Base-by-base conservation (phyloP, 257 asterid genomes). In the Solanum pennellii region DNA sequence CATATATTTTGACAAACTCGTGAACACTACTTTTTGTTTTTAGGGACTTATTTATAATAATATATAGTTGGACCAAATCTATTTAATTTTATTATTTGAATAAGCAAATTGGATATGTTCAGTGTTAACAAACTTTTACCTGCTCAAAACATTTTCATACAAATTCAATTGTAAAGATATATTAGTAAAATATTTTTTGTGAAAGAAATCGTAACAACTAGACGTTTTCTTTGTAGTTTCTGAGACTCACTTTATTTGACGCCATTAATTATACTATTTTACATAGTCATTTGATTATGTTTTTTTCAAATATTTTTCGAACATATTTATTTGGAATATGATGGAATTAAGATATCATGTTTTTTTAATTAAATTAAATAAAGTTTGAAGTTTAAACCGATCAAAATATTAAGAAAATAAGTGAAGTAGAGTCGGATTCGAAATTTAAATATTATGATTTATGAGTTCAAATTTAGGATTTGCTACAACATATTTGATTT, bases 381-480 rank as follows among this genome's bases (percentile, higher is more conserved):
- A n/a, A 23, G 1, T 12, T 62, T 0, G 1, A n/a, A 62, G 1
- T n/a, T 62, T 0, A 0, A 62, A 62, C 9, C 11, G 4, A 52
- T 52, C 33, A 62, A 62, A 62, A 62, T 10, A 14, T 23, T 23
- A 23, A 62, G 14, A 65, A n/a, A 65, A n/a, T n/a, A 33, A 68
- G 9, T 7, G 10, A 27, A 12, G 11, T 13, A n/a, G 18, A 12
- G 6, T 12, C 18, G 10, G 1, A 25, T 25, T 66, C 2, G 0
- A 0, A 27, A 66, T 66, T 66, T 66, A 25, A 62, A 66, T 66
- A 66, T 25, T 12, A 27, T 66, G 20, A 25, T 25, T 25, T 25
- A 25, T 27, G 37, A 25, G 2, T 66, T 65, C 9, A 65, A 65
- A 12, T 65, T 12, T 18, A 25, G 18, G 1, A 65, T 65, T 27